A percentile compares a stretch with the other conserved stretches of the same genome.
phyloP scores from a whole-genome alignment of 305 asterid species.

The Striga hermonthica region DNA sequence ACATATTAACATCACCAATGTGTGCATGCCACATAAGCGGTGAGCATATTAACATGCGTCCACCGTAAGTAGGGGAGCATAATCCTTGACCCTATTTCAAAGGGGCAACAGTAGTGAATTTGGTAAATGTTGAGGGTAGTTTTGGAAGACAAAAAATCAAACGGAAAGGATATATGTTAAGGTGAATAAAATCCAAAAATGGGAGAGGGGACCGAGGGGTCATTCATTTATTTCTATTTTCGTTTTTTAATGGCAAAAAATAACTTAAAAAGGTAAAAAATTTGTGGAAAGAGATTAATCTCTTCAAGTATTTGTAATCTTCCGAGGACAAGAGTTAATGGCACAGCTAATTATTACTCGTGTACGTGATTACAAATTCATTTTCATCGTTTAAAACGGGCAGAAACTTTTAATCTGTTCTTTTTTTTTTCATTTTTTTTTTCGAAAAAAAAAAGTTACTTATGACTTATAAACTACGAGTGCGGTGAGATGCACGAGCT shows the following conservation, averaged over 20 bases:
- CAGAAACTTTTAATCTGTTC: too few species aligned
- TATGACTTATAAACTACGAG: too few species aligned
- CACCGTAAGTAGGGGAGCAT: too few species aligned
- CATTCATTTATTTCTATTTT: slow-evolving; percentile 20
- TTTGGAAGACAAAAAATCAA: slow-evolving; percentile 37
- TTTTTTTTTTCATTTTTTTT: too few species aligned
- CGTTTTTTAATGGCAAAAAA: neutral
- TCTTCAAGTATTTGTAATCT: slow-evolving; percentile 31
- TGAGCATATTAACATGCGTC: too few species aligned
- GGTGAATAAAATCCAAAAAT: slow-evolving; percentile 33
- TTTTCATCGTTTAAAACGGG: too few species aligned
- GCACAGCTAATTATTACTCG: slow-evolving; percentile 28
- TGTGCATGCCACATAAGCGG: too few species aligned
- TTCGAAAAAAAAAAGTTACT: too few species aligned
- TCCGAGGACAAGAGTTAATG: slow-evolving; percentile 31
- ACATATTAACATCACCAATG: too few species aligned
- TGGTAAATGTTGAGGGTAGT: slow-evolving; percentile 32
- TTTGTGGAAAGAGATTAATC: neutral
- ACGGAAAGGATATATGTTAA: slow-evolving; percentile 39
- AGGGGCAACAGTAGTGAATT: neutral
- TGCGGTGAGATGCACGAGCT: too few species aligned
- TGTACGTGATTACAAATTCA: neutral
- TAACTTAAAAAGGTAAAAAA: neutral
- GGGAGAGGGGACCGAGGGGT: neutral
- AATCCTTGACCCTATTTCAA: too few species aligned